phyloP scores from a whole-genome alignment of 2,329 filamentous ascomycete species.

The Cylindrodendrum hubeiense region DNA sequence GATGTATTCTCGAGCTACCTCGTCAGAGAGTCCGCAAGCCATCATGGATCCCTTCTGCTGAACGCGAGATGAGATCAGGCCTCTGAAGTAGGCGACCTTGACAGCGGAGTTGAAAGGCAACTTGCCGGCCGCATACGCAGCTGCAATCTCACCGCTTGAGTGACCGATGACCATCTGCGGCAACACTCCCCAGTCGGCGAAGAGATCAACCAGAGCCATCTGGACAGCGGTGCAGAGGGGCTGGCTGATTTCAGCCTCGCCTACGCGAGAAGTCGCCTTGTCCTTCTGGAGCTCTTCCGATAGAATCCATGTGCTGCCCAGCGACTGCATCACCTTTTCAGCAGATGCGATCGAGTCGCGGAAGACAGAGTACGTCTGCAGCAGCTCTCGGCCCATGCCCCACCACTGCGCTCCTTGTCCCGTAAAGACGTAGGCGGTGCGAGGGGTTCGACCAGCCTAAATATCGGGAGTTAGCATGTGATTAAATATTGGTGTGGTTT shows the following conservation, averaged over 20 bases:
- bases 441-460: background rate
- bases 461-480: background rate
- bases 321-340: conserved; percentile 35
- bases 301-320: conserved; percentile 1
- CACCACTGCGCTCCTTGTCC: conserved; percentile 52
- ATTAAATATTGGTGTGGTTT: too few species aligned
- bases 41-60: conserved; percentile 50
- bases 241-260: conserved; percentile 53
- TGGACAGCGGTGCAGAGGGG: conserved; percentile 59
- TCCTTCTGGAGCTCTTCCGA: conserved; percentile 8
- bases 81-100: conserved; percentile 62
- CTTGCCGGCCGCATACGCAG: conserved; percentile 57
- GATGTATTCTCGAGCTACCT: background rate
- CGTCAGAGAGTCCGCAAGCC: conserved; percentile 32
- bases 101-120: conserved; percentile 58
- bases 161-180: conserved; percentile 57
- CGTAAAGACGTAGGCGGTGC: conserved; percentile 41
- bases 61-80: conserved; percentile 48
- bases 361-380: conserved; percentile 16
- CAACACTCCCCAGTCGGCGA: conserved; percentile 54
- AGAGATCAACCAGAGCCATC: conserved; percentile 57
- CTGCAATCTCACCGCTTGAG: conserved; percentile 61
- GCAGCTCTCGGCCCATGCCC: conserved; percentile 48
- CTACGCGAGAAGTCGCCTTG: conserved; percentile 34
- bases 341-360: background rate